Base-by-base conservation (phyloP, 176 grass and related monocot species). In the Lolium multiflorum region DNA sequence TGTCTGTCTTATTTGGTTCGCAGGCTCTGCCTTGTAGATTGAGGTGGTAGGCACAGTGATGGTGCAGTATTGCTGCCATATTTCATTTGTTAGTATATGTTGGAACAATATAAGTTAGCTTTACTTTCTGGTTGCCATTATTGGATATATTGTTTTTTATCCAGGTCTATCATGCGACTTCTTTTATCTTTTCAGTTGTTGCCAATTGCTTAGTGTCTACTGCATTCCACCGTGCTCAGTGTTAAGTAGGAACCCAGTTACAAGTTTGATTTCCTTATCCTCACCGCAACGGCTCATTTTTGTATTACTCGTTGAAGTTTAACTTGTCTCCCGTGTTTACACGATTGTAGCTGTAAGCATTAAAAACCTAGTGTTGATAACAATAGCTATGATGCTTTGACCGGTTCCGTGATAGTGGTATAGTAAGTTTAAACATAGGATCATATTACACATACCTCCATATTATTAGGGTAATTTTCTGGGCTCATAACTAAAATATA, bases 1-100 rank as follows among this genome's bases (percentile, higher is more conserved):
- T 73, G 20, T 24, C 43, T 0, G 21, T 26, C 46, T 51, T 50
- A 17, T 51, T 74, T 74, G 22, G 0, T 75, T 4, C 1, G 6
- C 14, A 52, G 47, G 46, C 14, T 51, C 22, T 17, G 47, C 71
- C 46, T 75, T 75, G 71, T 74, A 74, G n/a, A 73, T 73, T 73
- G 22, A 48, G 71, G 71, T 24, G 21, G 71, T 74, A 74, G 71
- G 47, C 46, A 74, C 46, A 26, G 6, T 74, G 24, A 74, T 25
- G 71, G 9, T 16, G 46, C 7, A 28, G 21, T 51, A 17, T 74
- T 74, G 71, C 22, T 74, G 46, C 21, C 71, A 28, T 74, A 50
- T 74, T 8, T 48, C 7, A 1, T 0, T 4, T 72, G n/a, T 72
- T 72, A 72, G 14, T 49, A 7, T 74, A 47, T 24, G 71, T 74